Percentiles rank a stretch among this genome's conserved stretches.
Conservation (phyloP, 805 yeast genomes). For the Candida pini region DNA sequence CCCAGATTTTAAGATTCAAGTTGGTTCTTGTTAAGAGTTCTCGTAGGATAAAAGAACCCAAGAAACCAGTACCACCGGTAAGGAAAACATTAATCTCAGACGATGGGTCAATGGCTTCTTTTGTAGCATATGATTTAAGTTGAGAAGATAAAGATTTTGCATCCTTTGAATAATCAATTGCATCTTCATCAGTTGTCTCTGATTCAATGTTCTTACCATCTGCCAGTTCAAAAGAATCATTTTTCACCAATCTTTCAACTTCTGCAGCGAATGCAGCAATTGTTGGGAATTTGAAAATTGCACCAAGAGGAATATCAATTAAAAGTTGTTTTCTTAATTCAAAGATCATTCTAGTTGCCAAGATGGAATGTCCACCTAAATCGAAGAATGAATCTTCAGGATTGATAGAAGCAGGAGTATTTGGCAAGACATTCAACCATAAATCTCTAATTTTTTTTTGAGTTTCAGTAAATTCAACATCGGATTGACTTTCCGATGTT, state of each 20-base stretch:
- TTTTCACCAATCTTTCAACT: slow-evolving; percentile 51
- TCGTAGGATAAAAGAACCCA: slow-evolving; percentile 82
- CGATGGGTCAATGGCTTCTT: slow-evolving; percentile 17
- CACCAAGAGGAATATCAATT: slow-evolving; percentile 83
- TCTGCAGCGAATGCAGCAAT: slow-evolving; percentile 71
- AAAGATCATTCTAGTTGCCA: slow-evolving; percentile 96
- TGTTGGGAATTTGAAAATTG: slow-evolving; percentile 86
- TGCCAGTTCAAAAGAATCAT: slow-evolving; percentile 41
- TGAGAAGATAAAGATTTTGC: slow-evolving; percentile 49
- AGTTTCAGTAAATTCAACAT: slow-evolving; percentile 51
- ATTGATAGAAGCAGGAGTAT: slow-evolving; percentile 69
- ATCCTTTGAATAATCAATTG: slow-evolving; percentile 63
- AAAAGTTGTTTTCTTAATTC: slow-evolving; percentile 73
- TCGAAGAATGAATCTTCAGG: slow-evolving; percentile 91
- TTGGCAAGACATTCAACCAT: slow-evolving; percentile 85
- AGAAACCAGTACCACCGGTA: slow-evolving; percentile 95
- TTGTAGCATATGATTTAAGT: slow-evolving; percentile 45
- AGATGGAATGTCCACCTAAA: slow-evolving; percentile 94
- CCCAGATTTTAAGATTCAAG: slow-evolving; percentile 55
- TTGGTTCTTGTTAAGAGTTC: slow-evolving; percentile 60
- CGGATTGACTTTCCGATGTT: slow-evolving; percentile 37
- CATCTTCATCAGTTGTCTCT: slow-evolving; percentile 20
- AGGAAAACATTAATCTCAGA: slow-evolving; percentile 52
- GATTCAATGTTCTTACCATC: slow-evolving; percentile 27
- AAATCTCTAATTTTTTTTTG: slow-evolving; percentile 71